phyloP scores from a whole-genome alignment of 768 basidiomycete genomes.

The Pleurotus tuoliensis region DNA sequence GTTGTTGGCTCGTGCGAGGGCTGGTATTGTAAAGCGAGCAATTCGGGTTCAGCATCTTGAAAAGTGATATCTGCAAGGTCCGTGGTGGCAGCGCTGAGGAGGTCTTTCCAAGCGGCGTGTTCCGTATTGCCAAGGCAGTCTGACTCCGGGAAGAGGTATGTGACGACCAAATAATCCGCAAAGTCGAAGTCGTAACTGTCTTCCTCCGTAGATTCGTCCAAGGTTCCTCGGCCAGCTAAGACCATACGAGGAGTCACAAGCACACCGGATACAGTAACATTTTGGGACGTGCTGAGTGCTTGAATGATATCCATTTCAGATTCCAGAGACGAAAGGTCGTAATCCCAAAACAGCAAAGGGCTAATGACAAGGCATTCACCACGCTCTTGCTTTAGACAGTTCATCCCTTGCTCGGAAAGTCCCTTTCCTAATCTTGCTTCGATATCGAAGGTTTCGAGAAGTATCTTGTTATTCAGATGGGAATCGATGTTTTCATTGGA shows the following conservation, averaged over 20 bases:
- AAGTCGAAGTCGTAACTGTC: slow-evolving; percentile 39
- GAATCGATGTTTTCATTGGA: slow-evolving; percentile 41
- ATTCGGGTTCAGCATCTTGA: slow-evolving; percentile 46
- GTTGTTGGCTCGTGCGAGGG: slow-evolving; percentile 35
- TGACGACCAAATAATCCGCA: slow-evolving; percentile 71
- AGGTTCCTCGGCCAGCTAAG: slow-evolving; percentile 61
- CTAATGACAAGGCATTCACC: slow-evolving; percentile 68
- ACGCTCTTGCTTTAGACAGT: slow-evolving; percentile 51
- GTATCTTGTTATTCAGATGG: slow-evolving; percentile 56
- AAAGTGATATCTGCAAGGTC: slow-evolving; percentile 33
- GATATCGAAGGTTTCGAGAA: slow-evolving; percentile 61
- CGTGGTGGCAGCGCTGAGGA: slow-evolving; percentile 37
- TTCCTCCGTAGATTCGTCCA: slow-evolving; percentile 44
- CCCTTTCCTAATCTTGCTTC: slow-evolving; percentile 53
- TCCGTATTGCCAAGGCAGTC: slow-evolving; percentile 63
- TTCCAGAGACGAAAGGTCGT: slow-evolving; percentile 50
- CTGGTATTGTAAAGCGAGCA: slow-evolving; percentile 40
- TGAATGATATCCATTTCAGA: slow-evolving; percentile 55
- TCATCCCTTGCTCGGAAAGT: slow-evolving; percentile 31
- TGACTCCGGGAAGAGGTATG: slow-evolving; percentile 77
- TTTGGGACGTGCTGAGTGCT: slow-evolving; percentile 49
- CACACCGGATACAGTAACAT: slow-evolving; percentile 59
- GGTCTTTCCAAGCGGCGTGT: slow-evolving; percentile 58
- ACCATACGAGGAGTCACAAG: slow-evolving; percentile 73
- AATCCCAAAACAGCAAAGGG: slow-evolving; percentile 72